Evolutionary conservation across 2,329 filamentous ascomycete genomes (phyloP), one percentile per base, ranked within the genome.

Genomic region (Hirsutella minnesotensis): DNA sequence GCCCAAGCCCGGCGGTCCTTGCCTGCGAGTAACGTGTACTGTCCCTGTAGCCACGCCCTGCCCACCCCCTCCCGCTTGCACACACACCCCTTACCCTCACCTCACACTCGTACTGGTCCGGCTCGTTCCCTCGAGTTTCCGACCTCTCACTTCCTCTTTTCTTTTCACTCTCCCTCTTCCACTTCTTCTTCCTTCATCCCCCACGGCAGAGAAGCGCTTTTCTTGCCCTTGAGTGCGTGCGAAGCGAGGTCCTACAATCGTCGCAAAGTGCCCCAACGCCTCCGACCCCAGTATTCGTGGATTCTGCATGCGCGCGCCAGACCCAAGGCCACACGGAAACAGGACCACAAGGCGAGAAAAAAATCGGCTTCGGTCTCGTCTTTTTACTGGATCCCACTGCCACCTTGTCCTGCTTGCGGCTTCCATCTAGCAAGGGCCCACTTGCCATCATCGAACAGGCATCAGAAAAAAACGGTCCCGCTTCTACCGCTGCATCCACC

Each of bases 391-490:
- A 49, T 39, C 42, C 49, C 45, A 48, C 41, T 44, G 47, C 45
- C 48, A 50, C 43, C 46, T 49, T 48, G 46, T 42, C 41, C 50
- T 54, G 50, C 45, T 53, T 54, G 51, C 51, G 52, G 52, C 47
- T 49, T 40, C 46, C 46, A 33, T 45, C 49, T 45, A 42, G 49
- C 7, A 12, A 7, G 49, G 21, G 43, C 49, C 50, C 48, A 51
- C 51, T 52, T 49, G 48, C 52, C 47, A 46, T 41, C 50, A 46
- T 43, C 42, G 42, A 50, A 47, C 46, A 47, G 49, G 49, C 44
- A 50, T 47, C 48, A 40, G 42, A 49, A 42, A 45, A 49, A 42
- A 45, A 48, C 47, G 49, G 49, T 52, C 48, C 45, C 49, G 47
- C 46, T 44, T 47, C 42, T 44, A 45, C 49, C 48, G 47, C 44